These are phyloP conservation scores for Nannizzia gypsea DNA, from an alignment of 2,329 filamentous ascomycete genomes.

Conservation along the genomic window DNA sequence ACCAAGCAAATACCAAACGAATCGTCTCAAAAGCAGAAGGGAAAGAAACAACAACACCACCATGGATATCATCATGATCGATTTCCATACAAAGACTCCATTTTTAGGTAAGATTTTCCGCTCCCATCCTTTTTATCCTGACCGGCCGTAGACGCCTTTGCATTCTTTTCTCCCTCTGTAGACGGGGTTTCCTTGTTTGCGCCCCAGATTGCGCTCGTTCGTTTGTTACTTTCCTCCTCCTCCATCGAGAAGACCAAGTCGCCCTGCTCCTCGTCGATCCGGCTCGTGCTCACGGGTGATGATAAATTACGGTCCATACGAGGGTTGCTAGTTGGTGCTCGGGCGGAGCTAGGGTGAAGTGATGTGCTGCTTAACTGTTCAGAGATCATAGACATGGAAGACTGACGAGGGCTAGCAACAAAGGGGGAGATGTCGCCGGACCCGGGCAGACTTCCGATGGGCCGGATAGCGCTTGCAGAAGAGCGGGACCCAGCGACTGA, in stretches of 20 bases:
- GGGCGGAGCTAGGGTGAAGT: slow-evolving; percentile 32
- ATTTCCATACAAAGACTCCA: slow-evolving; percentile 12
- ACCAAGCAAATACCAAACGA: neutral
- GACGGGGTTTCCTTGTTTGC: slow-evolving; percentile 23
- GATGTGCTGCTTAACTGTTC: slow-evolving; percentile 41
- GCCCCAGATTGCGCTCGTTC: slow-evolving; percentile 27
- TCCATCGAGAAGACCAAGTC: slow-evolving; percentile 41
- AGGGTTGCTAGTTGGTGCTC: slow-evolving; percentile 23
- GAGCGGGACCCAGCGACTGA: slow-evolving; percentile 41
- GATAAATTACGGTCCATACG: slow-evolving; percentile 36
- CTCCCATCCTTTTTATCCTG: slow-evolving; percentile 8
- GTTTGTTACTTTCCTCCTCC: slow-evolving; percentile 38
- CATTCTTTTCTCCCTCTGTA: slow-evolving; percentile 11
- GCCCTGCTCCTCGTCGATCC: slow-evolving; percentile 39
- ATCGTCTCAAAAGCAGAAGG: neutral
- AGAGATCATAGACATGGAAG: slow-evolving; percentile 50
- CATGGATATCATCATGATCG: slow-evolving; percentile 4
- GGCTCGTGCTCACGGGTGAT: slow-evolving; percentile 34
- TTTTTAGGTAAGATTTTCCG: slow-evolving; percentile 9
- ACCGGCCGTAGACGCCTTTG: slow-evolving; percentile 6
- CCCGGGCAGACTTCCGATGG: slow-evolving; percentile 37
- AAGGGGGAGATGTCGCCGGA: slow-evolving; percentile 41
- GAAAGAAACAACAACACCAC: neutral
- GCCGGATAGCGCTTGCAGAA: slow-evolving; percentile 39
- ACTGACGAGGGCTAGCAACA: slow-evolving; percentile 45